A percentile compares a stretch with the other conserved stretches of the same genome.
phyloP scores from a whole-genome alignment of 352 stramenopile genomes.

The Aphanomyces cochlioides region DNA sequence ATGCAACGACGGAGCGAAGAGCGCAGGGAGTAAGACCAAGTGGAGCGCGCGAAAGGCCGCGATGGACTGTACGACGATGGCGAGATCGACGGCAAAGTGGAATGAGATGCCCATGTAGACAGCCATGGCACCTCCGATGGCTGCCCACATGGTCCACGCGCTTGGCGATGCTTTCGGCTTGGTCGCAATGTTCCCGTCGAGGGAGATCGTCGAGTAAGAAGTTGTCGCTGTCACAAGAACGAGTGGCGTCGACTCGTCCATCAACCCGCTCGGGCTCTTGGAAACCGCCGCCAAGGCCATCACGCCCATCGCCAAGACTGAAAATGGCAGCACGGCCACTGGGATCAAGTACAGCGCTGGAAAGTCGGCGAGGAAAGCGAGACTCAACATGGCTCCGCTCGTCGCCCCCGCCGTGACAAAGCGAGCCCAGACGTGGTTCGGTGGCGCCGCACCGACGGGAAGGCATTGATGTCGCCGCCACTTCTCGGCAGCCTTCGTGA shows the following conservation, averaged over 20 bases:
- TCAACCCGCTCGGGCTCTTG: background rate
- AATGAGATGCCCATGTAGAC: background rate
- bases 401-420: background rate
- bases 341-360: constrained; percentile 6
- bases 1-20: constrained; percentile 6
- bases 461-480: background rate
- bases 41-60: background rate
- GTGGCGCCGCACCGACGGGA: background rate
- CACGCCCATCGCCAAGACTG: background rate
- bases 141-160: background rate
- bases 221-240: background rate
- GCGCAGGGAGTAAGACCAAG: background rate
- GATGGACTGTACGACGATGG: background rate
- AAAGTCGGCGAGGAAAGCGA: background rate
- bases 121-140: background rate
- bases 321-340: background rate
- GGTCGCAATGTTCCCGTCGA: background rate
- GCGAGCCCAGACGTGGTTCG: background rate
- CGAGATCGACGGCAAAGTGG: constrained; percentile 9
- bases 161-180: background rate
- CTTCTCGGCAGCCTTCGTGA: constrained; percentile 7
- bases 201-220: background rate
- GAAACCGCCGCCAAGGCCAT: background rate
- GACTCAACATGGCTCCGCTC: background rate
- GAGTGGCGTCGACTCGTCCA: background rate